A percentile compares a stretch with the other conserved stretches of the same genome.
phyloP scores from a whole-genome alignment of 176 grass and related monocot genomes.

The Lolium multiflorum region DNA sequence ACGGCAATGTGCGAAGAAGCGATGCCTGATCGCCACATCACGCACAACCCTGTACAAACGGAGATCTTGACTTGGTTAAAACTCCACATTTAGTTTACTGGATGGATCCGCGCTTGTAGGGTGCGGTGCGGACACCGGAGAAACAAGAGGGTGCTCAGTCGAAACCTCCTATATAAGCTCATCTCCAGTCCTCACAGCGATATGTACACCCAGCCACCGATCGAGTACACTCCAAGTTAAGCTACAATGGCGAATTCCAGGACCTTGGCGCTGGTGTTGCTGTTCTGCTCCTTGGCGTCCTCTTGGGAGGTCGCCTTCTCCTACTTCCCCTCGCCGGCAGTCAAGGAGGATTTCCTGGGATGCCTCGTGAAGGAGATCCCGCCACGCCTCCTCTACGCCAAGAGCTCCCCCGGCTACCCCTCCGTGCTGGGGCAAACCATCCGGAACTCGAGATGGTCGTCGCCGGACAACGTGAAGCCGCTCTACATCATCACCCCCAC shows the following conservation, averaged over 20 bases:
- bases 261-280: conserved; percentile 28
- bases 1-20: neutral
- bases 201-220: neutral
- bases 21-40: neutral
- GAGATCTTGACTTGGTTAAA: conserved; percentile 29
- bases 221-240: neutral
- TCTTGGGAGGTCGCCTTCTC: conserved; percentile 10
- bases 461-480: conserved; percentile 43
- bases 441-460: conserved; percentile 55
- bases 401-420: conserved; percentile 41
- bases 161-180: conserved; percentile 32
- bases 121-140: neutral
- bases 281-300: conserved; percentile 33
- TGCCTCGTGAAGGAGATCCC: conserved; percentile 46
- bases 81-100: conserved; percentile 13
- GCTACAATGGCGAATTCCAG: conserved; percentile 40
- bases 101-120: conserved; percentile 31
- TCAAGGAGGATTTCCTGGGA: conserved; percentile 48
- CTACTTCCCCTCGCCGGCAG: neutral
- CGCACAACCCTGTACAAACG: neutral
- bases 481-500: conserved; percentile 55
- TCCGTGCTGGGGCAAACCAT: conserved; percentile 49
- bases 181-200: neutral
- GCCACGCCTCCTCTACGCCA: conserved; percentile 42
- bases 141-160: neutral